phyloP scores from a whole-genome alignment of 1,284 basidiomycete genomes.

The Pisolithus thermaeus region DNA sequence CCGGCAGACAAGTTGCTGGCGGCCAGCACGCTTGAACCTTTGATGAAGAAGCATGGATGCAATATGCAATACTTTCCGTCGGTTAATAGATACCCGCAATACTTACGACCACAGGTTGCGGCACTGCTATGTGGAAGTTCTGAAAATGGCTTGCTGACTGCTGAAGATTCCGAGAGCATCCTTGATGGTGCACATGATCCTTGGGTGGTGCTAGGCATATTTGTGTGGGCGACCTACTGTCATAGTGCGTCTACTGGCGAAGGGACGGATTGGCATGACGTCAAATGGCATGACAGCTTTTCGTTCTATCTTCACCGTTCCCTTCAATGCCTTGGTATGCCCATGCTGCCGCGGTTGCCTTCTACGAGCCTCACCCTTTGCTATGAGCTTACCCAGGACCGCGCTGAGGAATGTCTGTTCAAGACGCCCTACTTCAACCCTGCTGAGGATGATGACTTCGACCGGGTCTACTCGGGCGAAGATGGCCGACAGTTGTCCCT shows the following conservation, averaged over 20 bases:
- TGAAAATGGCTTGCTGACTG: too few relatives aligned
- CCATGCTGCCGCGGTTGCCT: background rate
- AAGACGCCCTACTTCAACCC: background rate
- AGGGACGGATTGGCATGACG: background rate
- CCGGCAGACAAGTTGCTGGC: background rate
- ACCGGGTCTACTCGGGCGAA: background rate
- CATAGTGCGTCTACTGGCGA: background rate
- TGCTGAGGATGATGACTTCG: background rate
- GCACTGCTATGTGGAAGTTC: too few relatives aligned
- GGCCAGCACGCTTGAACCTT: background rate
- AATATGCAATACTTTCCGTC: background rate
- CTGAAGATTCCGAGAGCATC: background rate
- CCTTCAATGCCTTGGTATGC: background rate
- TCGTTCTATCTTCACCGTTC: background rate
- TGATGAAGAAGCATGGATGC: background rate
- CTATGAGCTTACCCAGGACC: background rate
- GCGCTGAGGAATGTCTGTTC: background rate
- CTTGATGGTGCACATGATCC: background rate
- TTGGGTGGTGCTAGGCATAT: background rate
- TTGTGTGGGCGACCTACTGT: background rate
- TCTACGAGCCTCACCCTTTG: background rate
- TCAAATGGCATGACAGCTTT: background rate
- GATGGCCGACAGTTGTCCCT: too few relatives aligned
- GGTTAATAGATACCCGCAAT: background rate
- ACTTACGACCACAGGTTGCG: background rate